Conservation (phyloP, 352 stramenopile species). For the Bremia lactucae region DNA sequence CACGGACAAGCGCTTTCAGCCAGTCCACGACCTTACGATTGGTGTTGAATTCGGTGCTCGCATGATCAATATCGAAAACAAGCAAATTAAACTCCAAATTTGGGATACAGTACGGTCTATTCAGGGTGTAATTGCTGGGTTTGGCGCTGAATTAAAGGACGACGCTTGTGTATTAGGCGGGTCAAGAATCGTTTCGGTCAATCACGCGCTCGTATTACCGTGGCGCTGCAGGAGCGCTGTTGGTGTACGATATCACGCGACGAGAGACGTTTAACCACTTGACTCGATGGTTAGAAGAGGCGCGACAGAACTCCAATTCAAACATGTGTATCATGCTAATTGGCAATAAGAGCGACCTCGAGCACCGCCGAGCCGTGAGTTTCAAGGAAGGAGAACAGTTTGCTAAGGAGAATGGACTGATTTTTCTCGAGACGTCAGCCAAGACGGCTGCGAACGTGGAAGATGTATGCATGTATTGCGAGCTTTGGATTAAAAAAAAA, state of each 20-base stretch:
- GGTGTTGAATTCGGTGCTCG: conserved; percentile 98
- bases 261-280: conserved; percentile 99
- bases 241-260: conserved; percentile 98
- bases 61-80: conserved; percentile 98
- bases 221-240: conserved; percentile 91
- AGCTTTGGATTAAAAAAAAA: not conserved
- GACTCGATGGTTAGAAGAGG: conserved; percentile 96
- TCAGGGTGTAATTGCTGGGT: not conserved
- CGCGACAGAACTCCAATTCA: conserved; percentile 94
- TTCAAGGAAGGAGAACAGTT: conserved; percentile 98
- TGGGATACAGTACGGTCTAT: conserved; percentile 86
- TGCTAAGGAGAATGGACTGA: conserved; percentile 98
- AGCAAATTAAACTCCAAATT: conserved; percentile 97
- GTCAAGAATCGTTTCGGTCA: conserved; percentile 98
- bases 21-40: conserved; percentile 98
- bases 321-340: conserved; percentile 99
- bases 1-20: conserved; percentile 99
- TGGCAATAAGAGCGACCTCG: conserved; percentile 97
- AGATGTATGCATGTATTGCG: conserved; percentile 69
- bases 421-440: conserved; percentile 99
- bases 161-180: no score
- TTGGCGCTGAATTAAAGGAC: no score
- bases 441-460: conserved; percentile 99
- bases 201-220: conserved; percentile 99
- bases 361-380: conserved; percentile 91